phyloP scores from a whole-genome alignment of 192 early-diverging fungal genomes.

The Mortierella claussenii region DNA sequence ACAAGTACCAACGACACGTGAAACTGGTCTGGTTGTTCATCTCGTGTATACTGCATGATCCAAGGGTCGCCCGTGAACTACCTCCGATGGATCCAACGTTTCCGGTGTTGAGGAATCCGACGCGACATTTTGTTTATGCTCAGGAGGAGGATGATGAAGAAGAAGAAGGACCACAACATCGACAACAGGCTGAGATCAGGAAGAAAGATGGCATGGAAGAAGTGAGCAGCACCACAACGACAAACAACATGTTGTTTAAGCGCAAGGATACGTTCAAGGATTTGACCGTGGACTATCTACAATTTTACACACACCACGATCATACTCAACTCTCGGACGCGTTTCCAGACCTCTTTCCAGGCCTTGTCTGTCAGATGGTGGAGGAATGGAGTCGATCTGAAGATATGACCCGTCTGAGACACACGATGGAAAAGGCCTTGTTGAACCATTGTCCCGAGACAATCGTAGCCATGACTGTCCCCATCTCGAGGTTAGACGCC shows the following conservation, averaged over 20 bases:
- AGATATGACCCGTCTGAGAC: conserved; percentile 7
- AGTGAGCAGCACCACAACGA: not conserved
- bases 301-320: conserved; percentile 21
- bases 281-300: conserved; percentile 32
- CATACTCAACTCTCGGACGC: conserved; percentile 19
- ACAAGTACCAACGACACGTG: conserved; percentile 17
- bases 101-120: conserved; percentile 7
- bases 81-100: conserved; percentile 11
- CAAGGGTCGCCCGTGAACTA: conserved; percentile 15
- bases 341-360: conserved; percentile 19
- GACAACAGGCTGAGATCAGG: not conserved
- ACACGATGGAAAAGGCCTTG: conserved; percentile 15
- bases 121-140: not conserved
- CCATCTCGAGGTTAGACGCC: not conserved
- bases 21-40: conserved; percentile 24
- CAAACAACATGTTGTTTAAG: not conserved
- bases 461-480: conserved; percentile 11
- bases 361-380: conserved; percentile 8
- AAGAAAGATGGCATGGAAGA: not conserved
- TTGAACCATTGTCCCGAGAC: conserved; percentile 15
- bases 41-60: conserved; percentile 9
- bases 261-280: not conserved
- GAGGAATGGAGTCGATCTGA: conserved; percentile 21
- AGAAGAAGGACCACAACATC: too few relatives aligned
- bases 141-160: too few relatives aligned